These are phyloP conservation scores for Russula emetica DNA, from an alignment of 768 basidiomycete species.

Conservation along the genomic window DNA sequence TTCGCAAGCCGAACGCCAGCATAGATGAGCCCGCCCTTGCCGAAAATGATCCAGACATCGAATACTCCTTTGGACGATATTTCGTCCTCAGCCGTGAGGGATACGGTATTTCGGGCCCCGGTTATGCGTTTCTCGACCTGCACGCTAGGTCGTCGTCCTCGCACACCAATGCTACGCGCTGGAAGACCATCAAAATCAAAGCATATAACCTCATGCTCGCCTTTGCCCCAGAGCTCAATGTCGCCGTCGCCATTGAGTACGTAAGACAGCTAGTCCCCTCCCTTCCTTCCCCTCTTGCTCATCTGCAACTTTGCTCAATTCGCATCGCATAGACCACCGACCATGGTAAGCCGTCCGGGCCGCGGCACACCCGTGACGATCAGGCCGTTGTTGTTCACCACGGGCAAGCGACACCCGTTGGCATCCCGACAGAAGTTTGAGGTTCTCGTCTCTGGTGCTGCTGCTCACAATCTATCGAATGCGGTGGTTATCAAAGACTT, in stretches of 20 bases:
- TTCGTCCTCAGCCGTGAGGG: slow-evolving; percentile 17
- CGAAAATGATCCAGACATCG: neutral
- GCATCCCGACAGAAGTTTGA: slow-evolving; percentile 1
- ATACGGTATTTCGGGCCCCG: slow-evolving; percentile 1
- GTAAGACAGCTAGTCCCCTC: neutral
- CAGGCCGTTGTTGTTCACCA: slow-evolving; percentile 8
- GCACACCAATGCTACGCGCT: neutral
- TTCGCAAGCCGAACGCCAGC: neutral
- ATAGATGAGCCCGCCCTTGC: neutral
- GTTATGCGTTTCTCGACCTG: slow-evolving; percentile 16
- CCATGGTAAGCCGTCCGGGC: neutral
- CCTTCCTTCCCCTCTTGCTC: neutral
- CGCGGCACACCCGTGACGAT: slow-evolving; percentile 5
- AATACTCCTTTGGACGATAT: slow-evolving; percentile 17
- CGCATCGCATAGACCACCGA: slow-evolving; percentile 8
- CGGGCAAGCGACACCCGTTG: slow-evolving; percentile 13
- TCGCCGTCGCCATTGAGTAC: slow-evolving; percentile 16
- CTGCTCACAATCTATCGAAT: slow-evolving; percentile 17
- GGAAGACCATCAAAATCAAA: slow-evolving; percentile 15
- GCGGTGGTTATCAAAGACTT: slow-evolving; percentile 18
- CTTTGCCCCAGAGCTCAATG: slow-evolving; percentile 18
- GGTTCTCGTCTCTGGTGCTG: slow-evolving; percentile 3
- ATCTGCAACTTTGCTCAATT: neutral
- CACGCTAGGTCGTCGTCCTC: neutral
- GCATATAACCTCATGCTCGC: slow-evolving; percentile 12